These are phyloP conservation scores for Huntiella omanensis DNA, from an alignment of 2,329 filamentous ascomycete genomes.

Conservation along the genomic window DNA sequence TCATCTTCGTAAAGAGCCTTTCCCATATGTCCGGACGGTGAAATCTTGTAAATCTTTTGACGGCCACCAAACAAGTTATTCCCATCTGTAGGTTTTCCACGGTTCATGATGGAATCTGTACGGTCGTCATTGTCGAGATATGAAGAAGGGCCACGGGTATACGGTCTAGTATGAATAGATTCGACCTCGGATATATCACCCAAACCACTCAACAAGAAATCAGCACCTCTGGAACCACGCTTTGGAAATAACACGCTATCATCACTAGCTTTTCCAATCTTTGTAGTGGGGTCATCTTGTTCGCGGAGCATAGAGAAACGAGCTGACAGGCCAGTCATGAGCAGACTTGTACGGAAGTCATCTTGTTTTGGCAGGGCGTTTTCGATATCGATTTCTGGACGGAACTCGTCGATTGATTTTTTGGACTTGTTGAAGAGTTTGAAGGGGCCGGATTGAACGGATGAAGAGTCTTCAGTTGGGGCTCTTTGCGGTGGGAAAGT, in stretches of 20 bases:
- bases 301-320: constrained; percentile 94
- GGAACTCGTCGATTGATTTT: constrained; percentile 36
- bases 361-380: constrained; percentile 61
- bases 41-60: constrained; percentile 86
- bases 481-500: constrained; percentile 19
- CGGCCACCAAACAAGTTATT: constrained; percentile 89
- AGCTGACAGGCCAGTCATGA: constrained; percentile 89
- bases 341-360: constrained; percentile 83
- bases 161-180: constrained; percentile 49
- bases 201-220: constrained; percentile 45
- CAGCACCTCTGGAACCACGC: constrained; percentile 50
- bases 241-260: constrained; percentile 80
- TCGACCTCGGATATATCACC: constrained; percentile 82
- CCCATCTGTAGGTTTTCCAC: constrained; percentile 66
- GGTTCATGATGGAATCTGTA: constrained; percentile 65
- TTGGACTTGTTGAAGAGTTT: constrained; percentile 36
- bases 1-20: constrained; percentile 74
- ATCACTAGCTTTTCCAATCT: constrained; percentile 84
- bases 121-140: constrained; percentile 54
- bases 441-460: constrained; percentile 24
- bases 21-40: constrained; percentile 35
- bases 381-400: constrained; percentile 46
- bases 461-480: constrained; percentile 30
- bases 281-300: constrained; percentile 77
- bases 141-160: constrained; percentile 39